Conservation (phyloP, 2,329 filamentous ascomycete species). For the Septoria linicola region DNA sequence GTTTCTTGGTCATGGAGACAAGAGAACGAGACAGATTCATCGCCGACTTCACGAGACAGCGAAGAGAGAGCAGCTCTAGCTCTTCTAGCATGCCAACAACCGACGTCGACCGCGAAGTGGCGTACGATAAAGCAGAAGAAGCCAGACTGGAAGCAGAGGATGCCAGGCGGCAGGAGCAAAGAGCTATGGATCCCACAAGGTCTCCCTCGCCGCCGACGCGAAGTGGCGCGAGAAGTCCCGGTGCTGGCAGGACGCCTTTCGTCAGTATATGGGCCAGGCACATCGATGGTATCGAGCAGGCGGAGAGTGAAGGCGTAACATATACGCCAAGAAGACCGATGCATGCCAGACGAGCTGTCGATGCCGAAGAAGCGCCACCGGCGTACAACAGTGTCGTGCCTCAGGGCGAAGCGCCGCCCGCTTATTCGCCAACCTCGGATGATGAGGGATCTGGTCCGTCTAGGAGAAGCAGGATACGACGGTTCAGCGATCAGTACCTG, state of each 20-base stretch:
- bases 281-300: slow-evolving; percentile 29
- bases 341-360: slow-evolving; percentile 31
- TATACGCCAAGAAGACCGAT: slow-evolving; percentile 24
- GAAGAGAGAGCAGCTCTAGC: slow-evolving; percentile 32
- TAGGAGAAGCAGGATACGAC: slow-evolving; percentile 14
- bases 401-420: slow-evolving; percentile 34
- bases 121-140: slow-evolving; percentile 35
- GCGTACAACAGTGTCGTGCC: slow-evolving; percentile 34
- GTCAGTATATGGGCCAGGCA: slow-evolving; percentile 36
- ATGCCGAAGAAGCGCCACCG: slow-evolving; percentile 32
- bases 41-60: slow-evolving; percentile 30
- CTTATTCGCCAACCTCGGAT: slow-evolving; percentile 34
- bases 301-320: slow-evolving; percentile 16
- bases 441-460: slow-evolving; percentile 26
- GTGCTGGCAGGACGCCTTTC: slow-evolving; percentile 28
- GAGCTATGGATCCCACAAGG: slow-evolving; percentile 14
- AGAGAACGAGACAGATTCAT: slow-evolving; percentile 39
- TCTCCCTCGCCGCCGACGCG: slow-evolving; percentile 11
- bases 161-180: slow-evolving; percentile 24
- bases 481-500: slow-evolving; percentile 18
- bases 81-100: slow-evolving; percentile 19
- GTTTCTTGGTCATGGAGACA: slow-evolving; percentile 38
- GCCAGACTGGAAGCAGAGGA: slow-evolving; percentile 33
- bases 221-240: background rate
- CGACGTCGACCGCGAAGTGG: slow-evolving; percentile 23